A percentile compares a stretch with the other conserved stretches of the same genome.
Evolutionary conservation across 2,329 filamentous ascomycete species (phyloP).

Genomic region (Fusarium sp.): DNA sequence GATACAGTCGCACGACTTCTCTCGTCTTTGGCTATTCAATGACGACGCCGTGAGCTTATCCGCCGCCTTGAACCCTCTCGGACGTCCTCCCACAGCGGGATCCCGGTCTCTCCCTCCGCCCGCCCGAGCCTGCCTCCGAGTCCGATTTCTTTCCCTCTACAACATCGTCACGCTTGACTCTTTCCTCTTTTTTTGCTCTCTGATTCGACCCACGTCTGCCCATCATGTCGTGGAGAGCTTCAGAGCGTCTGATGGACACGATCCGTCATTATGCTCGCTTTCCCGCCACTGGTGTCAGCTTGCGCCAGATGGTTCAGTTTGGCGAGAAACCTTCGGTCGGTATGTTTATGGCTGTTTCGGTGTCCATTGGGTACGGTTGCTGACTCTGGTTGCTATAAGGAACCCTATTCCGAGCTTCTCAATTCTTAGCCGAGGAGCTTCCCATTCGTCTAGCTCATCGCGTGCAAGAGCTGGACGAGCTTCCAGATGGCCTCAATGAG

Average conservation of each 20-base stretch:
- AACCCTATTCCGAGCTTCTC: slow-evolving; percentile 95
- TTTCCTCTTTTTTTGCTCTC: slow-evolving; percentile 20
- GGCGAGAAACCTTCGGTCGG: slow-evolving; percentile 92
- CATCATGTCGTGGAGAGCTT: slow-evolving; percentile 92
- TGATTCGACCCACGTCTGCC: slow-evolving; percentile 32
- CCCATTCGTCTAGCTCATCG: slow-evolving; percentile 96
- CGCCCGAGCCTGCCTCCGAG: slow-evolving; percentile 46
- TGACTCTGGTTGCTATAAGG: slow-evolving; percentile 63
- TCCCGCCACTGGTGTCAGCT: slow-evolving; percentile 93
- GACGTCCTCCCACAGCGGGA: slow-evolving; percentile 42
- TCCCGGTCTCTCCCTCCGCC: slow-evolving; percentile 44
- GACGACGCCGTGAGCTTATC: slow-evolving; percentile 48
- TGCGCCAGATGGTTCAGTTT: slow-evolving; percentile 99
- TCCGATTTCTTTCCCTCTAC: slow-evolving; percentile 34
- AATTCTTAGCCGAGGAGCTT: slow-evolving; percentile 98
- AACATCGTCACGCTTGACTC: slow-evolving; percentile 16
- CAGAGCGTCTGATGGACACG: slow-evolving; percentile 92
- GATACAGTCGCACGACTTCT: slow-evolving; percentile 27
- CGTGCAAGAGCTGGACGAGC: slow-evolving; percentile 90
- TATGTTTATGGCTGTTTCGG: slow-evolving; percentile 80
- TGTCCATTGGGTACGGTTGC: slow-evolving; percentile 75
- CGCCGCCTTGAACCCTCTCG: slow-evolving; percentile 37
- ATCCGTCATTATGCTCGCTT: slow-evolving; percentile 98
- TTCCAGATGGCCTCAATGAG: slow-evolving; percentile 95
- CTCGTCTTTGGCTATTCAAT: slow-evolving; percentile 41